A percentile compares a stretch with the other conserved stretches of the same genome.
Conservation (phyloP, 2,329 filamentous ascomycete species). For the Aspergillus tubingensis region DNA sequence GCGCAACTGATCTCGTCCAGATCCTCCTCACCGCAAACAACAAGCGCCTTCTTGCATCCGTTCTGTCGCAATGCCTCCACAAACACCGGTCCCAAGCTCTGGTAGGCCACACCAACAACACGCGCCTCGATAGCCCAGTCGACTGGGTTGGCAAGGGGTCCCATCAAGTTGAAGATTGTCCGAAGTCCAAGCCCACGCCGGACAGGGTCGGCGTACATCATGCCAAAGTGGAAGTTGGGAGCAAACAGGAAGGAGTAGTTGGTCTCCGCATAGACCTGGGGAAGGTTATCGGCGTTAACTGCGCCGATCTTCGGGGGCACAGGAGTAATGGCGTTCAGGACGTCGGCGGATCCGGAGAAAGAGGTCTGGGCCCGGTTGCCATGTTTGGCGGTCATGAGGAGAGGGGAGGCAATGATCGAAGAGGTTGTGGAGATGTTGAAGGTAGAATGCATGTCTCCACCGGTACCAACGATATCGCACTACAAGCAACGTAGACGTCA, state of each 20-base stretch:
- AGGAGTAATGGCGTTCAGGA: slow-evolving; percentile 74
- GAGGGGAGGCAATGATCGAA: slow-evolving; percentile 83
- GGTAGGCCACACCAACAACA: slow-evolving; percentile 87
- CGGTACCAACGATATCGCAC: slow-evolving; percentile 96
- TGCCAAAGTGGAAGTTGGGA: slow-evolving; percentile 93
- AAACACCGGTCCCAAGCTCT: slow-evolving; percentile 84
- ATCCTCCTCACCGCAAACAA: slow-evolving; percentile 92
- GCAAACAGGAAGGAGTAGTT: slow-evolving; percentile 97
- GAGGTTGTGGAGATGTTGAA: slow-evolving; percentile 98
- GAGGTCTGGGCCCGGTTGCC: slow-evolving; percentile 95
- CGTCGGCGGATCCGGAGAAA: slow-evolving; percentile 91
- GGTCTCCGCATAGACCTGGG: slow-evolving; percentile 70
- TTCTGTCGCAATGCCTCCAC: slow-evolving; percentile 77
- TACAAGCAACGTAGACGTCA: slow-evolving; percentile 28
- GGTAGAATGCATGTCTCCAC: slow-evolving; percentile 93
- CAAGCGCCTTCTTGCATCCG: slow-evolving; percentile 78
- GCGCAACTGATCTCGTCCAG: slow-evolving; percentile 95
- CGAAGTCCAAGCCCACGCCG: slow-evolving; percentile 87
- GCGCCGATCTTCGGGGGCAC: slow-evolving; percentile 72
- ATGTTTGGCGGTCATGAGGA: slow-evolving; percentile 88
- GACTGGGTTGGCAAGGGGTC: slow-evolving; percentile 87
- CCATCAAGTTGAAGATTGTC: slow-evolving; percentile 96
- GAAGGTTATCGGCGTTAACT: slow-evolving; percentile 70
- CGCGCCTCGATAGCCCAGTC: slow-evolving; percentile 83
- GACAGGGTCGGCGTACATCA: slow-evolving; percentile 83